phyloP scores from a whole-genome alignment of 2,329 filamentous ascomycete species.

The Chrysoporthe cubensis region DNA sequence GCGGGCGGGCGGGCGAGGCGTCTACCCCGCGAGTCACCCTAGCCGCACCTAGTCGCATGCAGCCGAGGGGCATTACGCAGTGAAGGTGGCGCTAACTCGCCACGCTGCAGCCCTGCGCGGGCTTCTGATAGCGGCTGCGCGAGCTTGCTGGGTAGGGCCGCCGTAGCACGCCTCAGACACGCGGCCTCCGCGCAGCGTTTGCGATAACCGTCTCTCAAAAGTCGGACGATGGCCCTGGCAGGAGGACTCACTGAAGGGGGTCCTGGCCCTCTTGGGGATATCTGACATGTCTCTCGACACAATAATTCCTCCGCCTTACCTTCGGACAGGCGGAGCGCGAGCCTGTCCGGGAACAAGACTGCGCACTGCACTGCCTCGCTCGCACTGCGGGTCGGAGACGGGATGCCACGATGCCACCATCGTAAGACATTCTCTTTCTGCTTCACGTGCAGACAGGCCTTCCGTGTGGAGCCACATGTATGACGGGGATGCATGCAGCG shows the following conservation, averaged over 20 bases:
- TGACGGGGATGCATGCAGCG: not conserved
- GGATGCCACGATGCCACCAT: too few relatives aligned
- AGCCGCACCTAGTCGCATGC: not conserved
- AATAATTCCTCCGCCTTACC: not conserved
- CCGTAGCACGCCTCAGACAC: slow-evolving; percentile 10
- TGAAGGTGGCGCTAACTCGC: not conserved
- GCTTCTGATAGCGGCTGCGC: not conserved
- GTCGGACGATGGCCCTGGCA: too few relatives aligned
- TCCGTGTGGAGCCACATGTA: not conserved
- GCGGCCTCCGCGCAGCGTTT: slow-evolving; percentile 8
- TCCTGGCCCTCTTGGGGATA: too few relatives aligned
- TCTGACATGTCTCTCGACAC: not conserved
- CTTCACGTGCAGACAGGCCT: not conserved
- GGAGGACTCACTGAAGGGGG: too few relatives aligned
- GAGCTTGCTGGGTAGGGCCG: not conserved
- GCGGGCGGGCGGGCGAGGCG: not conserved
- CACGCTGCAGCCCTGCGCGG: not conserved
- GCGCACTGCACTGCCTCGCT: not conserved
- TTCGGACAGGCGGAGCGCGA: not conserved
- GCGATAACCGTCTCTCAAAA: too few relatives aligned
- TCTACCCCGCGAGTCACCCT: slow-evolving; percentile 14
- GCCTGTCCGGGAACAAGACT: not conserved
- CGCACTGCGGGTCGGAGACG: too few relatives aligned
- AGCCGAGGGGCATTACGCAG: not conserved
- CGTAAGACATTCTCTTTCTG: not conserved